Evolutionary conservation across 2,329 filamentous ascomycete species (phyloP), one percentile per base, ranked within the genome.

Genomic region (Ceratocystis alfenasii): DNA sequence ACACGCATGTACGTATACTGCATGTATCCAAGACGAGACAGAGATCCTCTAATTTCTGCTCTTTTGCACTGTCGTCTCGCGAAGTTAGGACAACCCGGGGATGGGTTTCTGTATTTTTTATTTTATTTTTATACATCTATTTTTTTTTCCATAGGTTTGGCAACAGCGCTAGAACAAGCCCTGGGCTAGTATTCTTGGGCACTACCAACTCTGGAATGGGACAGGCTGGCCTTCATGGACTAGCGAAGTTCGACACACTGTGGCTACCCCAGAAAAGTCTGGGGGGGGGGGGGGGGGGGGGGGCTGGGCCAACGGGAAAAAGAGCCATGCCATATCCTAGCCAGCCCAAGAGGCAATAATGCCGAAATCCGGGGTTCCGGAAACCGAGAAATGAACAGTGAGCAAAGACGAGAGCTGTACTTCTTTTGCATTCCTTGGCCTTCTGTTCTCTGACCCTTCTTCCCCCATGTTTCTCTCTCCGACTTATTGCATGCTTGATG

Each of bases 361-460:
- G 53, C 53, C 12, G 53, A 59, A 33, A 59, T n/a, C 53, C 53
- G 53, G 53, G 53, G 53, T 59, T 33, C 28, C 28, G 17, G 53
- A 33, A 59, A 30, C 53, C 53, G 28, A 59, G 28, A 33, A 36
- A 59, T 17, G 12, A 33, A 33, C 15, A 33, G 25, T 30, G 53
- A 33, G 53, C 25, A 28, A 57, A 3, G 22, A 28, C 22, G 30
- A 28, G 53, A 59, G 20, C 7, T 33, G 48, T 5, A 12, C 48
- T 53, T 53, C 48, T 53, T 28, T 53, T 28, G 20, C 7, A 10
- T 53, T 53, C 48, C 25, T 10, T 53, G 48, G 22, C 22, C 48
- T 53, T 53, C 48, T 53, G 48, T 20, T 20, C 20, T 48, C 45
- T 48, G 7, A 2, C 17, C 20, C 7, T 20, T 48, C 5, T 28